A percentile compares a stretch with the other conserved stretches of the same genome.
Conservation (phyloP, 2,329 filamentous ascomycete species). For the Talaromyces sp. region DNA sequence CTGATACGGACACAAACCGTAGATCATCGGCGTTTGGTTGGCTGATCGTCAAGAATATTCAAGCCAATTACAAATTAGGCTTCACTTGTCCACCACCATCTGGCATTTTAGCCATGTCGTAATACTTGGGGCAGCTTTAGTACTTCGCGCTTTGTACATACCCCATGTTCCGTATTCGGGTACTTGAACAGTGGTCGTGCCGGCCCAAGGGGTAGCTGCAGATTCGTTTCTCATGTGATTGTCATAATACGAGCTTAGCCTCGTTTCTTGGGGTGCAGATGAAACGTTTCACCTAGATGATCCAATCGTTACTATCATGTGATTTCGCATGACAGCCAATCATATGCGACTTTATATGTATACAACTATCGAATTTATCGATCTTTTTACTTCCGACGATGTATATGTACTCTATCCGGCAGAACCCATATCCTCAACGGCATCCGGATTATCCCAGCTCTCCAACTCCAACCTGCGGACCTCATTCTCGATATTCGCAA, state of each 20-base stretch:
- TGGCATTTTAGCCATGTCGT: not conserved
- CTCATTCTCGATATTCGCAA: conserved; percentile 55
- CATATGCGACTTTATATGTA: not conserved
- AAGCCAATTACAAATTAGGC: not conserved
- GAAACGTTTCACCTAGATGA: conserved; percentile 4
- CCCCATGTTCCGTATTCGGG: not conserved
- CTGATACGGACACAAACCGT: not conserved
- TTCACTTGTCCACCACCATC: not conserved
- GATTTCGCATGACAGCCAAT: not conserved
- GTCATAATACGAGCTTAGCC: conserved; percentile 1
- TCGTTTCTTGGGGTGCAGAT: not conserved
- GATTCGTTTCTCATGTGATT: conserved; percentile 1
- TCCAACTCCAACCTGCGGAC: conserved; percentile 64
- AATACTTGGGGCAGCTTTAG: not conserved
- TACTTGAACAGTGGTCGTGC: not conserved
- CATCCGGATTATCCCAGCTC: conserved; percentile 70
- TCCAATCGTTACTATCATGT: not conserved
- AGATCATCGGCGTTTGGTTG: conserved; percentile 2
- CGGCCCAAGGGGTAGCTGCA: not conserved
- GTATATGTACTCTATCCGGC: not conserved
- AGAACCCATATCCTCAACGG: conserved; percentile 66
- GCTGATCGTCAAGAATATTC: not conserved
- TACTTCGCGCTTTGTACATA: not conserved
- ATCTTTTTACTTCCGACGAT: not conserved
- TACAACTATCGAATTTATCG: not conserved